These are phyloP conservation scores for Tetradesmus obliquus DNA, from an alignment of 139 green algal genomes.

Conservation along the genomic window DNA sequence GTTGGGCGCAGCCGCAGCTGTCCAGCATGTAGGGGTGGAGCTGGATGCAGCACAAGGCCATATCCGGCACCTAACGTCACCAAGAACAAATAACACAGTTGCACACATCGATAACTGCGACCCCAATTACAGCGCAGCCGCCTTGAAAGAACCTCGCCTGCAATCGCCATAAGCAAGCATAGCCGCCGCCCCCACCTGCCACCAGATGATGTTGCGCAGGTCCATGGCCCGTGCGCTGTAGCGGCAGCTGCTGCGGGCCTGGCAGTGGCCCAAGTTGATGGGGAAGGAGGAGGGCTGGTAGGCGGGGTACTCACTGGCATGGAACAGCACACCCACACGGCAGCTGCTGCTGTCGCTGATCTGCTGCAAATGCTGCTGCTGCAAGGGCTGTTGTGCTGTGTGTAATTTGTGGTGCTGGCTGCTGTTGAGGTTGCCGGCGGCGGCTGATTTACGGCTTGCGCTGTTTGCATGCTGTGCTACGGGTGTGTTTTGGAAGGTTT, in stretches of 20 bases:
- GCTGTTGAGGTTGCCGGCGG: not conserved
- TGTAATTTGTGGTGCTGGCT: not conserved
- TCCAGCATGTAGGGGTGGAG: no score
- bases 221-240: constrained; percentile 49
- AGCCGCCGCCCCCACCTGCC: not conserved
- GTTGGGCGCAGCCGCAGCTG: no score
- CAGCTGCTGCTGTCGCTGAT: not conserved
- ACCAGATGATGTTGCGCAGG: constrained; percentile 56
- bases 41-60: no score
- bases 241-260: constrained; percentile 27
- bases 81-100: no score
- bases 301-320: constrained; percentile 52
- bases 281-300: constrained; percentile 40
- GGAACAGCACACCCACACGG: constrained; percentile 53
- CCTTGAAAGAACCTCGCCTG: not conserved
- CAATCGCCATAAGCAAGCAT: not conserved
- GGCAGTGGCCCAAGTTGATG: constrained; percentile 52
- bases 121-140: not conserved
- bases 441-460: not conserved
- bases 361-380: not conserved
- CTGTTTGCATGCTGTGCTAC: not conserved
- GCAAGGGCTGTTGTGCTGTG: not conserved
- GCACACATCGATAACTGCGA: no score
- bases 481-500: not conserved
- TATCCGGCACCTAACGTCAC: no score